Evolutionary conservation across 495 filamentous ascomycete species (phyloP).

Genomic region (Neurospora sp.): DNA sequence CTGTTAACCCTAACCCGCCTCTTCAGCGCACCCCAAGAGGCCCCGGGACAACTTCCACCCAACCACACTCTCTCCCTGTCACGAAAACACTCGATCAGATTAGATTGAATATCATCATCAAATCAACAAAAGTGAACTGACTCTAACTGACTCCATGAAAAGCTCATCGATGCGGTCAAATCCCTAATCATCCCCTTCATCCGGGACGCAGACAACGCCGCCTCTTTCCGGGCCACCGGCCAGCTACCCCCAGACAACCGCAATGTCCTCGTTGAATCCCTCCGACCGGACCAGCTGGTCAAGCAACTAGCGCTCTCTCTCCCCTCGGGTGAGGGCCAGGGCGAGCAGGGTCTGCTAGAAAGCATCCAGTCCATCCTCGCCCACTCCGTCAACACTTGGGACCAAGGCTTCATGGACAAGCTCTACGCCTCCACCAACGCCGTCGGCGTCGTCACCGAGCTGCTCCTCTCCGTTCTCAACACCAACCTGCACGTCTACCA

Average conservation of each 20-base stretch:
- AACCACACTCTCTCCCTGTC: background rate
- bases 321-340: constrained; percentile 52
- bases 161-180: constrained; percentile 69
- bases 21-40: background rate
- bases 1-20: background rate
- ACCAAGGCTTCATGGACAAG: constrained; percentile 90
- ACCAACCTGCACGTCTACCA: constrained; percentile 87
- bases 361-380: constrained; percentile 56
- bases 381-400: constrained; percentile 93
- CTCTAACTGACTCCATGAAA: background rate
- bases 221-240: constrained; percentile 36
- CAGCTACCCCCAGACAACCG: constrained; percentile 41
- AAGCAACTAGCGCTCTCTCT: constrained; percentile 54
- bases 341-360: constrained; percentile 48
- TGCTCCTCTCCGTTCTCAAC: constrained; percentile 73
- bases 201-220: constrained; percentile 58
- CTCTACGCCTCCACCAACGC: constrained; percentile 80
- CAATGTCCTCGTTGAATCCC: constrained; percentile 57
- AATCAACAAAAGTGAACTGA: background rate
- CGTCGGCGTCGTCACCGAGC: constrained; percentile 71
- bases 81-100: no score
- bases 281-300: constrained; percentile 59
- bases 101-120: background rate
- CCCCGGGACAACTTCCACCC: background rate
- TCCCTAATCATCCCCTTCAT: constrained; percentile 71